Evolutionary conservation across 306 rosid genomes (phyloP), one percentile per base, ranked within the genome.

Genomic region (Ammopiptanthus mongolicus): DNA sequence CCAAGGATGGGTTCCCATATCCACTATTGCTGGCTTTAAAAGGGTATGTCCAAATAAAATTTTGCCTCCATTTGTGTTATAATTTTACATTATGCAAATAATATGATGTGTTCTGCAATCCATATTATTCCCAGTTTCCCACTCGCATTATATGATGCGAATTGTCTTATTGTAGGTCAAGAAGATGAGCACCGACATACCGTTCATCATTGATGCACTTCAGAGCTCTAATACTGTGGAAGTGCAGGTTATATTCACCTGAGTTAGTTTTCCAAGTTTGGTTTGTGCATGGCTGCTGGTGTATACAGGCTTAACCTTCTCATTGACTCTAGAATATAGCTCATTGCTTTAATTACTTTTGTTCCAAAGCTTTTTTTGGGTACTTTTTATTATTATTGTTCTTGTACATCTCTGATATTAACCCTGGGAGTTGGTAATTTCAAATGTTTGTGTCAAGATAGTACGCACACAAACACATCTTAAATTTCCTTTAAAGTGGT

Each of bases 1-100:
- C 74, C 91, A 92, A 84, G 99, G 99, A 80, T 90, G 97, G 97
- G 97, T 92, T 76, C 85, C 91, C 50, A 85, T 95, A 78, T 79
- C 88, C 42, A 75, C 46, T 25, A 81, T 95, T 73, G 97, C 97
- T 4, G 93, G 61, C 78, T 95, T 95, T 81, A 95, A 92, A 83
- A 90, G 99, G 96, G 99, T 95, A 84, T 69, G 85, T 69, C 51
- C 22, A 17, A 39, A 53, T 34, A 57, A 71, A 17, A n/a, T 66
- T 71, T 59, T 80, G 28, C 65, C 22, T 73, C 47, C 59, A 31
- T 36, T 62, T 58, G n/a, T 80, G 25, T 64, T 64, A 25, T 66
- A 37, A 8, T 23, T 39, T 34, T 58, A 46, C 48, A 31, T 22
- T 48, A 50, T 80, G 73, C 51, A 62, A 25, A 25, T 18, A 23